Base-by-base conservation (phyloP, 768 basidiomycete genomes). In the Pisolithus marmoratus region DNA sequence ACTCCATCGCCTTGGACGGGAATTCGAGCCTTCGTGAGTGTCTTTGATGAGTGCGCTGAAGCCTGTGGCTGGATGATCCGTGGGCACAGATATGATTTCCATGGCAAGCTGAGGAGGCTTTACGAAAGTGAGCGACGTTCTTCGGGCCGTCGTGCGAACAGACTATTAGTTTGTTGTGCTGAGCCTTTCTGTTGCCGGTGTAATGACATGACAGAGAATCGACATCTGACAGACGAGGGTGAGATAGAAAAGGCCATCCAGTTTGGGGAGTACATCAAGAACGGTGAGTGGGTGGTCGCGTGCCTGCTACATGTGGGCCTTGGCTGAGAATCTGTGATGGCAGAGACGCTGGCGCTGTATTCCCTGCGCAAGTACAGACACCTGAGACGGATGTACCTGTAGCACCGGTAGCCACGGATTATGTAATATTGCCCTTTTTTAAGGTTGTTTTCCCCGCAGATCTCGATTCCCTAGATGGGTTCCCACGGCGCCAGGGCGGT, bases 231-330 rank as follows among this genome's bases (percentile, higher is more conserved):
- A 17, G 79, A 87, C 58, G 74, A 74, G 53, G 75, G 79, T 19
- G 87, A 91, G 54, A 87, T 91, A 49, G 86, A 91, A 69, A 81
- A 76, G 52, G 88, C 89, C 0, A 69, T 91, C 52, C 78, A 75
- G 53, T 68, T 91, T 27, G 87, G 83, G 12, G 89, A 91, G 64
- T 91, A 90, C 58, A 91, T 93, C 68, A 89, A 84, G 71, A 87
- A 88, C 61, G 90, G 90, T 87, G 60, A 55, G 79, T 61, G 2
- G 9, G 8, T 20, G 31, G 4, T 36, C 22, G 17, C 15, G 27
- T 36, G 31, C 29, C 27, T 19, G 29, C 23, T 19, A 34, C 12
- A 4, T 20, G 5, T 36, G 11, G 4, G n/a, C 9, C 4, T 8
- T 14, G 31, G 11, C 27, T 47, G 46, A 46, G n/a, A n/a, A n/a